Base-by-base conservation (phyloP, 2,329 filamentous ascomycete species). In the Pestalotiopsis fici region DNA sequence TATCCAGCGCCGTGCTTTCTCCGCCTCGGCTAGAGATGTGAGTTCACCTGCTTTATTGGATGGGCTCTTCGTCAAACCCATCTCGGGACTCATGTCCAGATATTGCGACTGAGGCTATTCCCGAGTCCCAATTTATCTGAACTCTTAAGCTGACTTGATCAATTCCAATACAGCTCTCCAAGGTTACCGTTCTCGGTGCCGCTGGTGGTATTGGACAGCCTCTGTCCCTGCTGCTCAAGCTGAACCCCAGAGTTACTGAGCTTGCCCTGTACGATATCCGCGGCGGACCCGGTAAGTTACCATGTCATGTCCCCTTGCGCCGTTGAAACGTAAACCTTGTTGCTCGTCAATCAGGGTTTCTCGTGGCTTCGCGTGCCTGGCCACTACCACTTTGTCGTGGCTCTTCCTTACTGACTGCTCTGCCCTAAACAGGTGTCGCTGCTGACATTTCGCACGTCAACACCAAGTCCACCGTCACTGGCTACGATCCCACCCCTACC, bases 401-500 rank as follows among this genome's bases (percentile, higher is more conserved):
- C 25, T 35, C 31, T 23, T 64, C 43, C 28, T 56, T 50, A 39
- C 55, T 57, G 23, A 47, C n/a, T n/a, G 21, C 31, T 4, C 62
- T 4, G 18, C 23, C 39, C 62, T 59, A 37, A 35, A 64, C 76
- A 96, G 95, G 95, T 91, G 96, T 99, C 83, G 96, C 95, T 77
- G 96, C 96, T 81, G 96, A 99, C 84, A 90, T 99, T 83, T 93
- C 93, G 79, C 96, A 99, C 88, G 94, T 99, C 90, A 98, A 98
- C 91, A 98, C 95, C 85, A 97, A 97, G 91, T 95, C 93, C 87
- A 91, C 83, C 76, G 95, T 98, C 83, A 95, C 88, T 78, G 96
- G 96, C 80, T 97, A 95, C 83, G 91, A 94, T 74, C 88, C 94
- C 73, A 91, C 88, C 72, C 86, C 91, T 71, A 86, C 87, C 68